phyloP scores from a whole-genome alignment of 108 stramenopile genomes.

The Parmales sp. region DNA sequence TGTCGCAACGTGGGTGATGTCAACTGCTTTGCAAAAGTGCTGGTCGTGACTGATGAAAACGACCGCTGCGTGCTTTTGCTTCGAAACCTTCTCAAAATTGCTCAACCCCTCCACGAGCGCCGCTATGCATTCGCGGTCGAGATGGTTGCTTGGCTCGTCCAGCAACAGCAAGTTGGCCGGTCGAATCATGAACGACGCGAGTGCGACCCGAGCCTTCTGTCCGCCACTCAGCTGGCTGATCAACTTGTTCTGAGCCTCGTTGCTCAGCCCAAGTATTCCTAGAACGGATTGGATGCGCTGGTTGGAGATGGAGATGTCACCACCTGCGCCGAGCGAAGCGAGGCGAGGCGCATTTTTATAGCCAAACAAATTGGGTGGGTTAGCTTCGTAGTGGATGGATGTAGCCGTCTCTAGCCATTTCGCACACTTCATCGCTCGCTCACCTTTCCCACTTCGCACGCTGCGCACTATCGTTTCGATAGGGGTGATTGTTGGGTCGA shows the following conservation, averaged over 20 bases:
- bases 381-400: too few species aligned
- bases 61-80: conserved; percentile 16
- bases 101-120: conserved; percentile 19
- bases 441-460: too few species aligned
- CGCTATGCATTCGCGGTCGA: conserved; percentile 18
- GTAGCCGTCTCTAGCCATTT: too few species aligned
- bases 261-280: conserved; percentile 28
- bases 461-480: conserved; percentile 24
- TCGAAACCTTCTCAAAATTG: conserved; percentile 14
- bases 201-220: conserved; percentile 40
- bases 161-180: conserved; percentile 33
- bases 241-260: conserved; percentile 21
- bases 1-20: conserved; percentile 26
- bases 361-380: too few species aligned
- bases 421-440: too few species aligned
- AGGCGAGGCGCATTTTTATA: too few species aligned
- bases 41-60: conserved; percentile 36
- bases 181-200: conserved; percentile 30
- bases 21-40: conserved; percentile 25
- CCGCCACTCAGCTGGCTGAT: conserved; percentile 38
- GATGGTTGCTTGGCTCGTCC: conserved; percentile 45
- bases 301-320: conserved; percentile 25
- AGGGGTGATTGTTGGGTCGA: conserved; percentile 38
- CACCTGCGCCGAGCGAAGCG: too few species aligned
- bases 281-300: conserved; percentile 15